Percentiles rank a stretch among this genome's conserved stretches.
These are phyloP conservation scores for Xylaria flabelliformis DNA, from an alignment of 495 filamentous ascomycete species.

Conservation along the genomic window DNA sequence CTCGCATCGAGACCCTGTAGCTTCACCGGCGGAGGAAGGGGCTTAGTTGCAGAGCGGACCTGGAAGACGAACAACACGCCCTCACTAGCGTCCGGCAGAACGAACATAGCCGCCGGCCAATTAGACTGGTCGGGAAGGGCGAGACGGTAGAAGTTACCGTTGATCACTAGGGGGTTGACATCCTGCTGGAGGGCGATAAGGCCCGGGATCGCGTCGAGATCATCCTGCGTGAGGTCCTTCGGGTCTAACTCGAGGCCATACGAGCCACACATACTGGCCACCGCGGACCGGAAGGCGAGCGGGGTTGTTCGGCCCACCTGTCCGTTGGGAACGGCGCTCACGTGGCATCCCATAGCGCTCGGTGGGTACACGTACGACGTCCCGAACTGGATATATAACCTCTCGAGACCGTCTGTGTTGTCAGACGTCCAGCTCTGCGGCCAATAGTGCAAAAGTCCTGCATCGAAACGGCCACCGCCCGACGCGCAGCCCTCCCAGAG, in stretches of 20 bases:
- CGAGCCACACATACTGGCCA: conserved; percentile 65
- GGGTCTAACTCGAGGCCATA: conserved; percentile 63
- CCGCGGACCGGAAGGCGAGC: conserved; percentile 58
- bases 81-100: conserved; percentile 49
- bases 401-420: conserved; percentile 60
- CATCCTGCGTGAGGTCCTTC: conserved; percentile 47
- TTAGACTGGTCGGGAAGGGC: conserved; percentile 59
- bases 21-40: conserved; percentile 50
- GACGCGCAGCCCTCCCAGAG: conserved; percentile 65
- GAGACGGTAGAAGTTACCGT: conserved; percentile 58
- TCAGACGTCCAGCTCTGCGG: conserved; percentile 66
- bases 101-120: conserved; percentile 61
- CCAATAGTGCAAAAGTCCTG: conserved; percentile 62
- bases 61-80: conserved; percentile 60
- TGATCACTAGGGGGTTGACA: conserved; percentile 58
- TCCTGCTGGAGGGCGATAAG: conserved; percentile 55
- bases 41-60: conserved; percentile 50
- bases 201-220: conserved; percentile 52
- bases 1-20: conserved; percentile 53
- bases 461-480: conserved; percentile 62
- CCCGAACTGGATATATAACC: conserved; percentile 62
- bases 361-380: conserved; percentile 61
- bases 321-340: conserved; percentile 61
- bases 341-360: conserved; percentile 62
- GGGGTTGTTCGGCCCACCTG: conserved; percentile 56